Base-by-base conservation (phyloP, 73 alveolate genomes). In the Blepharisma japonicum region DNA sequence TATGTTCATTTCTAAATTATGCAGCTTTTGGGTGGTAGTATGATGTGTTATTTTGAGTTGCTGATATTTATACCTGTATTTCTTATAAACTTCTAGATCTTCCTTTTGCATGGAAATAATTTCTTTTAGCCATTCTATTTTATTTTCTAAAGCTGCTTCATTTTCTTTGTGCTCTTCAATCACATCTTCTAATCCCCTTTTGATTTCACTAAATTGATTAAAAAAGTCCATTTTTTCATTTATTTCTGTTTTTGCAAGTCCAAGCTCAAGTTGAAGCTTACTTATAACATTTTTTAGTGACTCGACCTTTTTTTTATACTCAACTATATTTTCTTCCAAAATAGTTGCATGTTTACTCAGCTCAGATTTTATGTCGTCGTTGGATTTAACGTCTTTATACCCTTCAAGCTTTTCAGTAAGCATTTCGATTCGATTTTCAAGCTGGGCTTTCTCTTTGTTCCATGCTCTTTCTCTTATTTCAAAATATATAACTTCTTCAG, bases 401-500 rank as follows among this genome's bases (percentile, higher is more conserved):
- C 21, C 70, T 7, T 54, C 45, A 1, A n/a, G 7, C n/a, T 45
- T n/a, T 18, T 23, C 50, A 1, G 55, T 55, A 0, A 77, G 80
- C 9, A 56, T 54, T 32, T 53, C 11, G 27, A 77, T 25, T 56
- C 70, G 21, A 27, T 54, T 77, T 25, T 55, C 84, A 1, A 77
- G 84, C 18, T 77, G 21, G 3, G 61, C 80, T 70, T 38, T 70
- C 5, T 70, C 80, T 8, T 38, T 8, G 21, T 9, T 70, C 55
- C 23, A 45, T 25, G 11, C 27, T 45, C 27, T 70, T 70, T 70
- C 80, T 2, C 21, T 70, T 61, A 14, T 61, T 25, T 61, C 74
- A 18, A 18, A 9, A 20, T 20, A 14, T 9, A 9, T 9, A 1
- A 9, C 18, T n/a, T 61, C 23, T 20, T 61, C 74, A 61, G 49